phyloP scores from a whole-genome alignment of 768 basidiomycete species.

The Rhizopogon vesiculosus region DNA sequence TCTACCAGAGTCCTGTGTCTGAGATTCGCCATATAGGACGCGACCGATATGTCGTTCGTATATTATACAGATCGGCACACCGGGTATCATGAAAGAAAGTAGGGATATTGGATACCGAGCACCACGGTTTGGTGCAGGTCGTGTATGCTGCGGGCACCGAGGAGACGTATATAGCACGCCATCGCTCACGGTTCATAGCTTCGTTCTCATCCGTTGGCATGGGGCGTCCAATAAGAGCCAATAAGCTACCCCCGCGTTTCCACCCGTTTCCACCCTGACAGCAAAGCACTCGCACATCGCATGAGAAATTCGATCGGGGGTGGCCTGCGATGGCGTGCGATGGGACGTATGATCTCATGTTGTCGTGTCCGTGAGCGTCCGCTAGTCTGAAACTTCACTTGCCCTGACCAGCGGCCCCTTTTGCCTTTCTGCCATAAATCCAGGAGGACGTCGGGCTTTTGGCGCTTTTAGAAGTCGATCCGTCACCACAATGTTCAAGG shows the following conservation, averaged over 20 bases:
- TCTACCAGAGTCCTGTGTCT: no score
- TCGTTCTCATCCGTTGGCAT: conserved; percentile 7
- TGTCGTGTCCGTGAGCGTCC: conserved; percentile 4
- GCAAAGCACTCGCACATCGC: conserved; percentile 7
- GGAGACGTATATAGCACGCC: background rate
- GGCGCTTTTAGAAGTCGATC: background rate
- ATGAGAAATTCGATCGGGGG: conserved; percentile 2
- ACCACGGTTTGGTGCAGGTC: background rate
- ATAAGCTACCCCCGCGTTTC: background rate
- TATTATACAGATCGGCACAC: no score
- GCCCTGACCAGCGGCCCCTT: background rate
- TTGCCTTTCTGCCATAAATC: conserved; percentile 2
- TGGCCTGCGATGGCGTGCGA: background rate
- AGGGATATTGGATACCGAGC: background rate
- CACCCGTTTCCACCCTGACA: background rate
- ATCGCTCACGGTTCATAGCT: conserved; percentile 2
- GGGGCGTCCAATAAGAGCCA: background rate
- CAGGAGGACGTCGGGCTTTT: background rate
- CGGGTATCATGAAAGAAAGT: no score
- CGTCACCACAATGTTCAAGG: conserved; percentile 1
- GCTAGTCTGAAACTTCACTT: background rate
- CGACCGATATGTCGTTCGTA: no score
- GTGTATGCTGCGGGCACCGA: no score
- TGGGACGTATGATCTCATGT: conserved; percentile 4
- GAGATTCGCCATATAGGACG: no score